Conservation (phyloP, 495 filamentous ascomycete species). For the Tuber melanosporum region DNA sequence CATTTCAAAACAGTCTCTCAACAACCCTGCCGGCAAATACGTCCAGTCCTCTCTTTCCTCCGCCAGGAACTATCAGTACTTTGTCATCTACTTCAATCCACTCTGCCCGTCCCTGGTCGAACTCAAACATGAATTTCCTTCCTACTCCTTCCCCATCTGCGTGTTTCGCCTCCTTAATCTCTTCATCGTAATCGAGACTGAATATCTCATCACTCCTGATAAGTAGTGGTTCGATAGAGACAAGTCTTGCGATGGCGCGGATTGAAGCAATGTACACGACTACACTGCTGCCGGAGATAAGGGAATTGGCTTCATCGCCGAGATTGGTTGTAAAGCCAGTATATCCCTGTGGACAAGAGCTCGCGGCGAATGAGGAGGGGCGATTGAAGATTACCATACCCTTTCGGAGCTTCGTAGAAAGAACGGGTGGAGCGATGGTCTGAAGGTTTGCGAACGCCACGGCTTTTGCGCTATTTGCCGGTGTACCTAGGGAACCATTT, state of each 20-base stretch:
- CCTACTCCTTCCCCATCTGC: slow-evolving; percentile 48
- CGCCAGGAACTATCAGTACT: slow-evolving; percentile 70
- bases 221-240: slow-evolving; percentile 36
- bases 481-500: slow-evolving; percentile 5
- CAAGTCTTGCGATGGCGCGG: slow-evolving; percentile 67
- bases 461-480: slow-evolving; percentile 23
- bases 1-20: slow-evolving; percentile 46
- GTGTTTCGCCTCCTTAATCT: slow-evolving; percentile 46
- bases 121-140: slow-evolving; percentile 59
- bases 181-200: slow-evolving; percentile 53
- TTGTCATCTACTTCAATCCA: slow-evolving; percentile 77
- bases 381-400: slow-evolving; percentile 60
- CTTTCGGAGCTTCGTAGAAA: slow-evolving; percentile 58
- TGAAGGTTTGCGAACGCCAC: slow-evolving; percentile 41
- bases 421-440: slow-evolving; percentile 34
- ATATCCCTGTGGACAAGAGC: slow-evolving; percentile 43
- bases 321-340: slow-evolving; percentile 52
- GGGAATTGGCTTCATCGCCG: slow-evolving; percentile 42
- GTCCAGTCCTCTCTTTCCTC: slow-evolving; percentile 55
- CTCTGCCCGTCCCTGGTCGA: slow-evolving; percentile 63
- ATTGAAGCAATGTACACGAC: slow-evolving; percentile 82
- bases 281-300: slow-evolving; percentile 53
- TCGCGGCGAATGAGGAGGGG: not conserved
- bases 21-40: slow-evolving; percentile 60
- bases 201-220: slow-evolving; percentile 58